phyloP scores from a whole-genome alignment of 768 basidiomycete species.

The Filobasidium floriforme region DNA sequence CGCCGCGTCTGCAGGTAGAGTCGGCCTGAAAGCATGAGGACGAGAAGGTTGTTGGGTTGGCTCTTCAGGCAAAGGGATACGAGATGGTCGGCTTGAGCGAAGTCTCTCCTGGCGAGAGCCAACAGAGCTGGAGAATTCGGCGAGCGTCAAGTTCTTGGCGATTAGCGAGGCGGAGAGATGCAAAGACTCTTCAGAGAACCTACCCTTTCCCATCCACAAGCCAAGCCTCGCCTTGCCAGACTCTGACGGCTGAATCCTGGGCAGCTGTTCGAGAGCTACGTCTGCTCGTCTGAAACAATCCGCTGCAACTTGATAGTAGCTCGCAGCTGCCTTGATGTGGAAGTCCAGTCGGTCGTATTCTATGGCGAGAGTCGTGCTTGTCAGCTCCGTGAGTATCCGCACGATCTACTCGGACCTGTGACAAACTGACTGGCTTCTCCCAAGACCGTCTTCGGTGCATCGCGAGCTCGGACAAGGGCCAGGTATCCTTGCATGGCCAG shows the following conservation, averaged over 20 bases:
- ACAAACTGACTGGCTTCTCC: conserved; percentile 61
- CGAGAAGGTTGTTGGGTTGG: conserved; percentile 79
- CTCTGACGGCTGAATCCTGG: conserved; percentile 45
- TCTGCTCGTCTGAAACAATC: conserved; percentile 50
- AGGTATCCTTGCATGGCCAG: conserved; percentile 79
- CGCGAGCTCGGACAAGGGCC: conserved; percentile 66
- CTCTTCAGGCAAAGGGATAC: conserved; percentile 71
- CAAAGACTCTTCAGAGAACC: conserved; percentile 1
- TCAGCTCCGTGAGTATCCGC: background rate
- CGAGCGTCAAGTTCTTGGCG: no score
- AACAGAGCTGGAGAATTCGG: conserved; percentile 48
- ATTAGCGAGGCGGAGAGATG: no score
- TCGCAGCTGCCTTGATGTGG: conserved; percentile 28
- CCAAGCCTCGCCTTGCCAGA: conserved; percentile 57
- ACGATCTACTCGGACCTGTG: conserved; percentile 2
- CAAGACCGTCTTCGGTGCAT: conserved; percentile 73
- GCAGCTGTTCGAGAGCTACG: conserved; percentile 18
- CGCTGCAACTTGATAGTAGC: conserved; percentile 50
- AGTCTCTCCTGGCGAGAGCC: conserved; percentile 66
- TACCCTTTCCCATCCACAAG: conserved; percentile 36
- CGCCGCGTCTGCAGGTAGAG: conserved; percentile 73
- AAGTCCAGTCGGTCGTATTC: conserved; percentile 37
- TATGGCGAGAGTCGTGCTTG: conserved; percentile 12
- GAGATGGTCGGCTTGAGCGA: conserved; percentile 71
- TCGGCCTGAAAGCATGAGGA: conserved; percentile 72